Conservation (phyloP, 176 grass and related monocot species). For the Paspalum vaginatum region DNA sequence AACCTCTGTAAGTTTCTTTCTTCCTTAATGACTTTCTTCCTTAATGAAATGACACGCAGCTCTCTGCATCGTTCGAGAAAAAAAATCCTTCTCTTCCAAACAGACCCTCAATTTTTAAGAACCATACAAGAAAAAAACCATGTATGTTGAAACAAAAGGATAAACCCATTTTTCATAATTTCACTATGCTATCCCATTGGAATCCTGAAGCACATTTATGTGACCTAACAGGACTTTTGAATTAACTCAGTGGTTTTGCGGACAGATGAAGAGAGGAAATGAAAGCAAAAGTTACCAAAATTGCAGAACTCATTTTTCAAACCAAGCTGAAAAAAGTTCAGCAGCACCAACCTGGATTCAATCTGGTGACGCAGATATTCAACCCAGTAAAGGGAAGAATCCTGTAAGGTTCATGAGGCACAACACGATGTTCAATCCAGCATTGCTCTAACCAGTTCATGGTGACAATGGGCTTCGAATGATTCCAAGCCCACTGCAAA, state of each 20-base stretch:
- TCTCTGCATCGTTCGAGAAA: too few relatives aligned
- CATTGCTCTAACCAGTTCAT: slow-evolving; percentile 82
- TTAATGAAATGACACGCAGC: too few relatives aligned
- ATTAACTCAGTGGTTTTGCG: too few relatives aligned
- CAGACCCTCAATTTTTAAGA: slow-evolving; percentile 19
- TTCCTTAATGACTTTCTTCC: too few relatives aligned
- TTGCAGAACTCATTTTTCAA: slow-evolving; percentile 18
- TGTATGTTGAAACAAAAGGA: neutral
- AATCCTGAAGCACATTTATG: too few relatives aligned
- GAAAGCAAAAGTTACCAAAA: too few relatives aligned
- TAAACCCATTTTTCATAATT: too few relatives aligned
- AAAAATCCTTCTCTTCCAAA: neutral
- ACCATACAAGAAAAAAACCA: slow-evolving; percentile 30
- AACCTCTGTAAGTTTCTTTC: too few relatives aligned
- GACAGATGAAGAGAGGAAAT: too few relatives aligned
- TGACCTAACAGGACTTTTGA: too few relatives aligned
- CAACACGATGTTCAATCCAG: slow-evolving; percentile 90
- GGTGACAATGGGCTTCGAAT: slow-evolving; percentile 77
- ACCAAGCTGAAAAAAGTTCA: slow-evolving; percentile 24
- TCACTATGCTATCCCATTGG: too few relatives aligned
- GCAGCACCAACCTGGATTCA: slow-evolving; percentile 59
- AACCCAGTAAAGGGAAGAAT: slow-evolving; percentile 91
- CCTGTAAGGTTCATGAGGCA: slow-evolving; percentile 89
- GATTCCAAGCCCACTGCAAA: slow-evolving; percentile 78
- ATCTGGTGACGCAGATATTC: slow-evolving; percentile 86